A percentile compares a stretch with the other conserved stretches of the same genome.
These are phyloP conservation scores for Chenopodium suecicum DNA, from an alignment of 148 eudicot species.

Conservation along the genomic window DNA sequence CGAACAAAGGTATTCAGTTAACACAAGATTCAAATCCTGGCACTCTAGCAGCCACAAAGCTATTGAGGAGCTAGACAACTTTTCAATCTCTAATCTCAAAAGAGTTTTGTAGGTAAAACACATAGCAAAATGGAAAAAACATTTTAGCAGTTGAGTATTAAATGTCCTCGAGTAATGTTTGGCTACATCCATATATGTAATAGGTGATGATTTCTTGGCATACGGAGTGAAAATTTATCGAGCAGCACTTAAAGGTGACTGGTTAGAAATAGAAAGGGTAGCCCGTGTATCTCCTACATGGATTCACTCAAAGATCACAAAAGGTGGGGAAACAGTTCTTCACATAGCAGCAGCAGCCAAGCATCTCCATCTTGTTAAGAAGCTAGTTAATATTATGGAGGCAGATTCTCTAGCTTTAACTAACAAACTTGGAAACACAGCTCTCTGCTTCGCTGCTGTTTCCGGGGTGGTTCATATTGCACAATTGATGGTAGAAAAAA, in stretches of 20 bases:
- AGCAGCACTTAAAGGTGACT: slow-evolving; percentile 24
- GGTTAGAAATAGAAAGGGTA: neutral
- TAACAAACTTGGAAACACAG: slow-evolving; percentile 30
- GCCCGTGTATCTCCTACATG: neutral
- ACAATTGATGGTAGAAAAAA: slow-evolving; percentile 13
- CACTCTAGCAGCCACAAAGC: neutral
- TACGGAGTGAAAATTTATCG: slow-evolving; percentile 11
- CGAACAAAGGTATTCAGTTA: no score
- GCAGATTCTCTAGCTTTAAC: slow-evolving; percentile 5
- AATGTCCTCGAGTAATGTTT: neutral
- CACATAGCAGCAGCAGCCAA: slow-evolving; percentile 30
- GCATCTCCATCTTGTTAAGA: slow-evolving; percentile 16
- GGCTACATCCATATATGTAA: neutral
- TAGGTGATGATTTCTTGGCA: slow-evolving; percentile 2
- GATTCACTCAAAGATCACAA: slow-evolving; percentile 21
- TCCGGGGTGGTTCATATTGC: slow-evolving; percentile 31
- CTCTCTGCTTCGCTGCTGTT: slow-evolving; percentile 34
- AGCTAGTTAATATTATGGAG: slow-evolving; percentile 17
- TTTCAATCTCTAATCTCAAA: neutral
- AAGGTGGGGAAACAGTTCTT: slow-evolving; percentile 32
- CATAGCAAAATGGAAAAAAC: neutral
- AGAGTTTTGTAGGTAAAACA: neutral
- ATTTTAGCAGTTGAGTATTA: neutral
- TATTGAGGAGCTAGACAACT: neutral
- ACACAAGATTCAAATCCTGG: neutral